phyloP scores from a whole-genome alignment of 1,139 yeast species.

The Candida buenavistaensis region DNA sequence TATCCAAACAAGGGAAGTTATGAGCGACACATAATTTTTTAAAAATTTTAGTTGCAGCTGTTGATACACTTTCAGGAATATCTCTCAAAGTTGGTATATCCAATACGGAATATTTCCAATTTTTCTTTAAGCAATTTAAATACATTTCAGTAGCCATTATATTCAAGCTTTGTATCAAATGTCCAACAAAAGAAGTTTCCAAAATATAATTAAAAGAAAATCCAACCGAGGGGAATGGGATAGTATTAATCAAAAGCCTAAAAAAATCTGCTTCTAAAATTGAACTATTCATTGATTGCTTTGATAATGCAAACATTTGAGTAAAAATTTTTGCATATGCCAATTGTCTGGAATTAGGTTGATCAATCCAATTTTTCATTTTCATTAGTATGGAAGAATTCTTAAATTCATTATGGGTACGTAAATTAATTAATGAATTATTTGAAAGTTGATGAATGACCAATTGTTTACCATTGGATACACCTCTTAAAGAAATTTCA shows the following conservation, averaged over 20 bases:
- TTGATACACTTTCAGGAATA: slow-evolving; percentile 20
- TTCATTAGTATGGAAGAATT: slow-evolving; percentile 36
- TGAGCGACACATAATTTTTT: slow-evolving; percentile 12
- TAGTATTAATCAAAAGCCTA: slow-evolving; percentile 47
- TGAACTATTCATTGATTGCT: slow-evolving; percentile 24
- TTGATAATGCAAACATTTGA: slow-evolving; percentile 31
- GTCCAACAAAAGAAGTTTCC: slow-evolving; percentile 41
- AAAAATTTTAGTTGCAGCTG: slow-evolving; percentile 18
- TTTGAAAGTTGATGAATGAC: slow-evolving; percentile 60
- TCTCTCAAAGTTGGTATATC: slow-evolving; percentile 36
- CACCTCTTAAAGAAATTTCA: slow-evolving; percentile 70
- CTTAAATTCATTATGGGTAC: slow-evolving; percentile 52
- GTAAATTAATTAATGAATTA: slow-evolving; percentile 56
- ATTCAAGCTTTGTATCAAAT: slow-evolving; percentile 33
- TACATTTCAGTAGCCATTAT: slow-evolving; percentile 26
- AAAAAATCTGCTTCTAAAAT: slow-evolving; percentile 53
- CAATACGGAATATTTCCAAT: slow-evolving; percentile 24
- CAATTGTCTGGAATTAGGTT: slow-evolving; percentile 26
- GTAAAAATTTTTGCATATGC: slow-evolving; percentile 38
- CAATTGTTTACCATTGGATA: slow-evolving; percentile 34
- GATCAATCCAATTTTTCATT: slow-evolving; percentile 28
- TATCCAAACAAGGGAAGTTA: slow-evolving; percentile 9
- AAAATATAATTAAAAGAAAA: slow-evolving; percentile 42
- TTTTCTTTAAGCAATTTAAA: slow-evolving; percentile 23
- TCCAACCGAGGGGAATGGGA: slow-evolving; percentile 43